Evolutionary conservation across 352 stramenopile genomes (phyloP).

Genomic region (Pythium phragmitis): DNA sequence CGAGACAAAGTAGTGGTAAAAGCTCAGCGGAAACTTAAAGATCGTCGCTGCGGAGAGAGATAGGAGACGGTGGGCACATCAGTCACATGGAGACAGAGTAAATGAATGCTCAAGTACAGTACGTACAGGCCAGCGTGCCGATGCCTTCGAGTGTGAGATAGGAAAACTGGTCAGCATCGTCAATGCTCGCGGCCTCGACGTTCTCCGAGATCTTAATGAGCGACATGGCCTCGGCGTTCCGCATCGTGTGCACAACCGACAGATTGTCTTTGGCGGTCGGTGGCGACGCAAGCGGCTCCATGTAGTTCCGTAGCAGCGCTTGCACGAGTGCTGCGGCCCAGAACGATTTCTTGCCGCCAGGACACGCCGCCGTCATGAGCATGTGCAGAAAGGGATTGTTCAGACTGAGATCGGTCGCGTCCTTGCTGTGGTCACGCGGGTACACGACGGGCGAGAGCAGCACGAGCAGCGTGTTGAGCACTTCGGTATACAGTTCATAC

Average conservation of each 20-base stretch:
- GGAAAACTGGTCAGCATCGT: slow-evolving; percentile 64
- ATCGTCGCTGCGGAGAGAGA: slow-evolving; percentile 43
- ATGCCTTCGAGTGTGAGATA: slow-evolving; percentile 72
- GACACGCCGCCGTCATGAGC: slow-evolving; percentile 41
- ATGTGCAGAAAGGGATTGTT: slow-evolving; percentile 73
- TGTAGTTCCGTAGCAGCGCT: slow-evolving; percentile 61
- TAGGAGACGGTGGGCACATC: neutral
- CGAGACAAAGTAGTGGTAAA: slow-evolving; percentile 69
- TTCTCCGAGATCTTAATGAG: slow-evolving; percentile 65
- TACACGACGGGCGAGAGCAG: slow-evolving; percentile 68
- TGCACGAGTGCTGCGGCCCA: slow-evolving; percentile 52
- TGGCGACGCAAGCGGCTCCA: slow-evolving; percentile 48
- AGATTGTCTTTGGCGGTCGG: slow-evolving; percentile 31
- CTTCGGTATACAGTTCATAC: slow-evolving; percentile 76
- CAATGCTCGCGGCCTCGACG: slow-evolving; percentile 37
- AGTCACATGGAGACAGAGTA: neutral
- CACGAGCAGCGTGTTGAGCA: slow-evolving; percentile 70
- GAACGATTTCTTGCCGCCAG: slow-evolving; percentile 42
- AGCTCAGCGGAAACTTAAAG: slow-evolving; percentile 60
- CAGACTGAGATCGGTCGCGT: slow-evolving; percentile 36
- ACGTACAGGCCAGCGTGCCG: slow-evolving; percentile 51
- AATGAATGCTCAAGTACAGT: neutral
- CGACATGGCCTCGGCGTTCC: slow-evolving; percentile 52
- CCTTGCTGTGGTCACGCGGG: slow-evolving; percentile 51
- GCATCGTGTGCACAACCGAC: slow-evolving; percentile 35